Base-by-base conservation (phyloP, 2,329 filamentous ascomycete species). In the Ophiostoma sp. region DNA sequence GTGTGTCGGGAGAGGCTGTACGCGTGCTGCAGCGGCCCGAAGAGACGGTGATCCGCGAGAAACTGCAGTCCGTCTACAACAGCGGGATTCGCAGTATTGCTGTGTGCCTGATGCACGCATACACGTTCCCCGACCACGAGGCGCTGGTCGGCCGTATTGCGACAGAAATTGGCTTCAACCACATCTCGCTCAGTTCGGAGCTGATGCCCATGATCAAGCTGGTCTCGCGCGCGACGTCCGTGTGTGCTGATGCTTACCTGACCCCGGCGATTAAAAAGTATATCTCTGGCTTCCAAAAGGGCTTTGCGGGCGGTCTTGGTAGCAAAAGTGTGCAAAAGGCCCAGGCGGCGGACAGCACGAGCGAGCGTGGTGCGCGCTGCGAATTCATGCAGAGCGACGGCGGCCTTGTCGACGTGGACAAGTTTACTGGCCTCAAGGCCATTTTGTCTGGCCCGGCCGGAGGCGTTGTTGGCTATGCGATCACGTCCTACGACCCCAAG, bases 381-480 rank as follows among this genome's bases (percentile, higher is more conserved):
- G 93, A 97, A 78, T 97, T 97, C 75, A 97, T 97, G 93, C 93
- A 97, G 78, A 93, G 90, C 11, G 92, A 96, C 73, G 92, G 92
- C 31, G 87, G 88, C 0, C 78, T 90, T 1, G 87, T 90, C 0
- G 90, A 93, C 73, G 90, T 93, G 0, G 88, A 91, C 70, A 89
- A 87, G 74, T 96, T 97, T 76, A 94, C 91, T 0, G 94, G 94
- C 0, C 81, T 97, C 4, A 89, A 90, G 75, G 93, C 93, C 2
- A 96, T 97, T 71, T 78, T 97, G 1, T 96, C 92, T 0, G 94
- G 94, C 0, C 94, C 94, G 1, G 94, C 94, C n/a, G 94, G 93
- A 41, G 94, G 94, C 57, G 94, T 97, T 0, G 93, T 97, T 0
- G 94, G 94, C 4, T 97, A 97, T 78, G 93, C 94, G 23, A 87